Evolutionary conservation across 2,329 filamentous ascomycete genomes (phyloP).

Genomic region (Emergomyces africanus): DNA sequence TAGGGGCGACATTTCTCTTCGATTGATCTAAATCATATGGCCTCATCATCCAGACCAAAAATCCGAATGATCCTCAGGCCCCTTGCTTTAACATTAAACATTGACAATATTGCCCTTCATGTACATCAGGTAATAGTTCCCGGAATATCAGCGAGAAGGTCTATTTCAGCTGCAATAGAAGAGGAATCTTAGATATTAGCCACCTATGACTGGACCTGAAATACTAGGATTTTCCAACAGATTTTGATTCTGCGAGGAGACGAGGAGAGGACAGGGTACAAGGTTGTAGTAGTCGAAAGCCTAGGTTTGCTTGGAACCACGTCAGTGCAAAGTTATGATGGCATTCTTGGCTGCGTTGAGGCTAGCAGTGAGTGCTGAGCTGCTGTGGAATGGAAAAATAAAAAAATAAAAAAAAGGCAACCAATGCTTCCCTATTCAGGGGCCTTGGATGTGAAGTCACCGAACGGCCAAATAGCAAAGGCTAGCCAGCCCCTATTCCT

Average conservation of each 20-base stretch:
- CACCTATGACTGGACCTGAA: slow-evolving; percentile 27
- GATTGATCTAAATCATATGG: slow-evolving; percentile 41
- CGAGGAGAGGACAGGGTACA: slow-evolving; percentile 49
- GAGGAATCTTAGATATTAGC: slow-evolving; percentile 15
- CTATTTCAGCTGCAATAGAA: slow-evolving; percentile 32
- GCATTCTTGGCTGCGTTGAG: slow-evolving; percentile 1
- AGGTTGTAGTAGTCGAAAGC: slow-evolving; percentile 51
- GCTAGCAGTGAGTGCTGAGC: neutral
- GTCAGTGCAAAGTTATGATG: slow-evolving; percentile 39
- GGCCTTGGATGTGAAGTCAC: neutral
- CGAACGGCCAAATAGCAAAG: neutral
- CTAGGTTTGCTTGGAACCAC: slow-evolving; percentile 50
- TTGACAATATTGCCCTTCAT: slow-evolving; percentile 37
- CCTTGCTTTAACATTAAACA: too few species aligned
- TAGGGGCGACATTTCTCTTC: slow-evolving; percentile 37
- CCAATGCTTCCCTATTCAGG: neutral
- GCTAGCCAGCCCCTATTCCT: neutral
- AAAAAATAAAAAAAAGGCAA: neutral
- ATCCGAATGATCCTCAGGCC: slow-evolving; percentile 46
- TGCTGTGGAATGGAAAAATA: neutral
- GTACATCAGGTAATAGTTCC: slow-evolving; percentile 47
- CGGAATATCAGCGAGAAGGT: slow-evolving; percentile 48
- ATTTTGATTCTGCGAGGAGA: slow-evolving; percentile 41
- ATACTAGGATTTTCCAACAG: slow-evolving; percentile 34
- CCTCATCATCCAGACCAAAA: slow-evolving; percentile 55